Percentiles rank a stretch among this genome's conserved stretches.
Conservation (phyloP, 495 filamentous ascomycete genomes). For the Neurospora sp. region DNA sequence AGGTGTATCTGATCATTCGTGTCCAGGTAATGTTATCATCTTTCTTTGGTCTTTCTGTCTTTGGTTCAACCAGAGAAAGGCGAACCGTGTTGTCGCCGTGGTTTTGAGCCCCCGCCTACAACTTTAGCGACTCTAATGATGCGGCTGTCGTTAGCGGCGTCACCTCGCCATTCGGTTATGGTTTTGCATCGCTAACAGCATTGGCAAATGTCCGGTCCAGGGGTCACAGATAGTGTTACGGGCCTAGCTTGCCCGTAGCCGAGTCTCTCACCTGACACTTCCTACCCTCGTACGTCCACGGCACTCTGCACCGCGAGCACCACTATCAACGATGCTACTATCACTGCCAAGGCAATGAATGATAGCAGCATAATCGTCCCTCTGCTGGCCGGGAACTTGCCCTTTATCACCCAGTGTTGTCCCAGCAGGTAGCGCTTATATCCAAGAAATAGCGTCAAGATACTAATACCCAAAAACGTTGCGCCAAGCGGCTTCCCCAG, state of each 20-base stretch:
- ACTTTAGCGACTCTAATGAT: neutral
- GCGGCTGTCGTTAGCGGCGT: neutral
- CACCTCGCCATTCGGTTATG: neutral
- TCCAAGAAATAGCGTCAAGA: conserved; percentile 76
- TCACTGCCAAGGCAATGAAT: conserved; percentile 57
- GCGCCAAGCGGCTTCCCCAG: conserved; percentile 90
- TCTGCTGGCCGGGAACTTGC: conserved; percentile 88
- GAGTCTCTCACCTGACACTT: neutral
- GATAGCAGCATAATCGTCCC: conserved; percentile 75
- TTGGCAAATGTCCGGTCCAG: neutral
- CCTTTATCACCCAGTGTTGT: conserved; percentile 82
- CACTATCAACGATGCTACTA: conserved; percentile 60
- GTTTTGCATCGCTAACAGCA: neutral
- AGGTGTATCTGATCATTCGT: neutral
- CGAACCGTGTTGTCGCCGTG: neutral
- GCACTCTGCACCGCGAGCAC: conserved; percentile 55
- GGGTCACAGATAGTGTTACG: neutral
- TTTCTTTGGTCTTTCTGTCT: neutral
- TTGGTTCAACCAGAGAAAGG: neutral
- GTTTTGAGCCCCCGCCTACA: neutral
- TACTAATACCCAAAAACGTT: conserved; percentile 81
- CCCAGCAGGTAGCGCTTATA: conserved; percentile 52
- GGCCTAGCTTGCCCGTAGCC: neutral
- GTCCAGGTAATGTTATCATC: neutral
- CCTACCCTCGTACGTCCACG: neutral